phyloP scores from a whole-genome alignment of 768 basidiomycete species.

The Lactarius hatsudake region DNA sequence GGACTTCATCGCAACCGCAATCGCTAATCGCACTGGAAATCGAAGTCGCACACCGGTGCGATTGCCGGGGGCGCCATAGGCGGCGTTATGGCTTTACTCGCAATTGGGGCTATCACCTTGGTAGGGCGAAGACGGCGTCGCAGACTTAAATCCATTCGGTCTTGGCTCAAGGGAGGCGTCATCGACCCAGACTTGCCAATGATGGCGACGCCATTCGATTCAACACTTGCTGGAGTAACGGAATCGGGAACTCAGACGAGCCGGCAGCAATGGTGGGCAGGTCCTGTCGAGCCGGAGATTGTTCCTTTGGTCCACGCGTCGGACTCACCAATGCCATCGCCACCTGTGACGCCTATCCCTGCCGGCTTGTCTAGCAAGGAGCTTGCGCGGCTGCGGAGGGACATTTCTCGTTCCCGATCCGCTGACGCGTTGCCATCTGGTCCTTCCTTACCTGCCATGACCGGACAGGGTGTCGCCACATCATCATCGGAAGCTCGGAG shows the following conservation, averaged over 20 bases:
- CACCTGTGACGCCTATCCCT: not conserved
- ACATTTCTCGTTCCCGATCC: not conserved
- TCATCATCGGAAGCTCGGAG: not conserved
- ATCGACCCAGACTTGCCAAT: not conserved
- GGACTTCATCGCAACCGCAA: not conserved
- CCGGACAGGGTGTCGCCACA: not conserved
- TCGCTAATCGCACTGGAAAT: too few relatives aligned
- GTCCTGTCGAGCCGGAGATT: not conserved
- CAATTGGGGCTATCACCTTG: not conserved
- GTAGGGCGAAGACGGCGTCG: slow-evolving; percentile 6
- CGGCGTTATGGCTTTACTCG: slow-evolving; percentile 4
- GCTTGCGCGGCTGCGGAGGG: slow-evolving; percentile 11
- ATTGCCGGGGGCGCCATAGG: slow-evolving; percentile 25
- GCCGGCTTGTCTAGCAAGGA: slow-evolving; percentile 16
- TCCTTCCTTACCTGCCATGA: not conserved
- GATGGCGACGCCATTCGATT: slow-evolving; percentile 7
- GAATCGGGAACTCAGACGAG: not conserved
- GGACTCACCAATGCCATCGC: not conserved
- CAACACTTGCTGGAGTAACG: not conserved
- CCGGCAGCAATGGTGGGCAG: not conserved
- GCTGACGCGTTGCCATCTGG: not conserved
- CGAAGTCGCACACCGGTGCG: slow-evolving; percentile 6
- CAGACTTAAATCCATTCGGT: not conserved
- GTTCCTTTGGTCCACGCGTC: not conserved
- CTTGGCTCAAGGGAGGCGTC: not conserved